Conservation (phyloP, 2,329 filamentous ascomycete genomes). For the Cryphonectria japonica region DNA sequence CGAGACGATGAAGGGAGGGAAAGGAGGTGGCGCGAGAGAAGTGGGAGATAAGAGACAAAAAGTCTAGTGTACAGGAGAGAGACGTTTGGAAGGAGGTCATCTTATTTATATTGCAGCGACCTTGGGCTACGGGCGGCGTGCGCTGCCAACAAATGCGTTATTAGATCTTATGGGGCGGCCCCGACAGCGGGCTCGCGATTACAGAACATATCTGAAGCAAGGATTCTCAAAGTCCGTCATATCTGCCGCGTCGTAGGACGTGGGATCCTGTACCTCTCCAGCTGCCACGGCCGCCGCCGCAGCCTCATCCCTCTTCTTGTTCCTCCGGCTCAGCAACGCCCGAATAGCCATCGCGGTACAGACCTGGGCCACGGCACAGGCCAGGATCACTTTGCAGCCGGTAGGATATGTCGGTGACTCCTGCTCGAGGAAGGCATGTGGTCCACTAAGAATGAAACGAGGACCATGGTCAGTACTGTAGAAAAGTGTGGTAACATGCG, state of each 20-base stretch:
- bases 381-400: conserved; percentile 55
- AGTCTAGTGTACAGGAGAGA: too few species aligned
- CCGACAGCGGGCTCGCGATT: too few species aligned
- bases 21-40: too few species aligned
- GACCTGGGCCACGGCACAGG: conserved; percentile 49
- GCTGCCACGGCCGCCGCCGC: conserved; percentile 29
- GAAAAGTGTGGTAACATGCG: neutral
- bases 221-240: conserved; percentile 19
- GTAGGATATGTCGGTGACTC: conserved; percentile 55
- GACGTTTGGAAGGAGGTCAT: too few species aligned
- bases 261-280: conserved; percentile 33
- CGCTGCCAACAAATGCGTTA: too few species aligned
- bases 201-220: conserved; percentile 12
- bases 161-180: too few species aligned
- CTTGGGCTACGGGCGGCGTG: too few species aligned
- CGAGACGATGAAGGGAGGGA: too few species aligned
- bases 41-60: too few species aligned
- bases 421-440: conserved; percentile 48
- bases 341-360: conserved; percentile 41
- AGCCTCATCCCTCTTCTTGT: conserved; percentile 43
- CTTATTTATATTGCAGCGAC: too few species aligned
- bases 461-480: neutral
- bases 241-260: conserved; percentile 29
- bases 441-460: conserved; percentile 35
- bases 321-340: conserved; percentile 41